phyloP scores from a whole-genome alignment of 108 stramenopile genomes.

The Cyclostephanos tholiformis region DNA sequence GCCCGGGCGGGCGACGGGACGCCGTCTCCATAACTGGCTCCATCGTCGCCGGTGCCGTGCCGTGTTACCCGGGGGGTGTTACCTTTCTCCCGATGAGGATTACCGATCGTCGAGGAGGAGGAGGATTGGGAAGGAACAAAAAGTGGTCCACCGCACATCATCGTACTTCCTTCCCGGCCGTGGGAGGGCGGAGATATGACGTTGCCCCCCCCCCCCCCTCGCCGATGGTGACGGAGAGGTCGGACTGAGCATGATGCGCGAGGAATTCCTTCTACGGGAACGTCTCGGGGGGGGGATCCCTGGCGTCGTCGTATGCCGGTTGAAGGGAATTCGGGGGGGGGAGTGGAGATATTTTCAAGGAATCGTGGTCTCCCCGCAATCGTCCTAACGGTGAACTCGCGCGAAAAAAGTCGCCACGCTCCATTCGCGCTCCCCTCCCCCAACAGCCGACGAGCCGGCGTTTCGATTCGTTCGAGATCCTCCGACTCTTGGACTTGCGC shows the following conservation, averaged over 20 bases:
- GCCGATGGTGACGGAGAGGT: conserved; percentile 45
- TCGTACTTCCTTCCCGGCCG: conserved; percentile 32
- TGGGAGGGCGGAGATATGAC: conserved; percentile 10
- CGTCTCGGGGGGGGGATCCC: not conserved
- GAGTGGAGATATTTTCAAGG: conserved; percentile 16
- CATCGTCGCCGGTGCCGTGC: too few relatives aligned
- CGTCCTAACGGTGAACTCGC: not conserved
- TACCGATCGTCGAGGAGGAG: too few relatives aligned
- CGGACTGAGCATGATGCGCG: conserved; percentile 40
- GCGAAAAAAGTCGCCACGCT: too few relatives aligned
- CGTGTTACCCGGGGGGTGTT: too few relatives aligned
- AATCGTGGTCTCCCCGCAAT: conserved; percentile 13
- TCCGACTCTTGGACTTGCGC: too few relatives aligned
- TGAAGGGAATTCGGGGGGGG: conserved; percentile 5
- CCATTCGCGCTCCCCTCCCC: too few relatives aligned
- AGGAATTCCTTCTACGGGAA: conserved; percentile 28
- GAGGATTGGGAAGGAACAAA: too few relatives aligned
- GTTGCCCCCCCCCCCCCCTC: conserved; percentile 31
- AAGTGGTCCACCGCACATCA: conserved; percentile 22
- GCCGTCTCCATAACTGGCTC: too few relatives aligned
- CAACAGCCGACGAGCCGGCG: too few relatives aligned
- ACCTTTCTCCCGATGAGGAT: too few relatives aligned
- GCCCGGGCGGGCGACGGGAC: too few relatives aligned
- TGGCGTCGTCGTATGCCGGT: not conserved
- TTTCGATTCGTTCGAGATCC: too few relatives aligned